phyloP scores from a whole-genome alignment of 768 basidiomycete genomes.

The Calvatia gigantea region DNA sequence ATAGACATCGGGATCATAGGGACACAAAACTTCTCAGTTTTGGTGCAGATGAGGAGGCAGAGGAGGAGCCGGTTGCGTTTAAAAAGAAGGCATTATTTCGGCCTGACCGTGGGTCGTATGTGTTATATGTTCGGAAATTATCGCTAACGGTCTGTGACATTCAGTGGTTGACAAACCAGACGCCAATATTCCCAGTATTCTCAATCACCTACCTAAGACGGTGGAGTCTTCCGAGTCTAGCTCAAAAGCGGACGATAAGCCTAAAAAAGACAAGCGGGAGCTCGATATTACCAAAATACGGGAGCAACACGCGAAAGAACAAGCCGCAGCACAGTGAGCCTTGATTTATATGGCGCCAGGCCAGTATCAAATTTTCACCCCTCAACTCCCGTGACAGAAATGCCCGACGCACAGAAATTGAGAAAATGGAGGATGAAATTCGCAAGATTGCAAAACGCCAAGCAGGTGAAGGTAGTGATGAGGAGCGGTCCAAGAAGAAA shows the following conservation, averaged over 20 bases:
- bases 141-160: no score
- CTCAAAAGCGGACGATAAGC: slow-evolving; percentile 23
- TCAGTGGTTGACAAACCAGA: slow-evolving; percentile 36
- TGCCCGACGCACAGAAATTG: slow-evolving; percentile 71
- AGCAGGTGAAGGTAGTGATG: slow-evolving; percentile 57
- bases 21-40: slow-evolving; percentile 91
- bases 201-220: slow-evolving; percentile 24
- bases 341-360: not conserved
- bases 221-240: no score
- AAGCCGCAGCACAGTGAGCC: slow-evolving; percentile 57
- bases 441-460: slow-evolving; percentile 67
- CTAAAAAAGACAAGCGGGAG: slow-evolving; percentile 34
- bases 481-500: slow-evolving; percentile 56
- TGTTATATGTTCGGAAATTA: not conserved
- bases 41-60: slow-evolving; percentile 64
- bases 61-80: slow-evolving; percentile 46
- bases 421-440: slow-evolving; percentile 86
- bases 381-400: slow-evolving; percentile 34
- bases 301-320: slow-evolving; percentile 71
- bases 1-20: slow-evolving; percentile 34
- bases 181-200: slow-evolving; percentile 37
- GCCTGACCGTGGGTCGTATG: slow-evolving; percentile 66
- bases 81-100: slow-evolving; percentile 83
- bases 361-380: not conserved
- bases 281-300: slow-evolving; percentile 69